A percentile compares a stretch with the other conserved stretches of the same genome.
Conservation (phyloP, 1,284 basidiomycete genomes). For the Sporisorium scitamineum region DNA sequence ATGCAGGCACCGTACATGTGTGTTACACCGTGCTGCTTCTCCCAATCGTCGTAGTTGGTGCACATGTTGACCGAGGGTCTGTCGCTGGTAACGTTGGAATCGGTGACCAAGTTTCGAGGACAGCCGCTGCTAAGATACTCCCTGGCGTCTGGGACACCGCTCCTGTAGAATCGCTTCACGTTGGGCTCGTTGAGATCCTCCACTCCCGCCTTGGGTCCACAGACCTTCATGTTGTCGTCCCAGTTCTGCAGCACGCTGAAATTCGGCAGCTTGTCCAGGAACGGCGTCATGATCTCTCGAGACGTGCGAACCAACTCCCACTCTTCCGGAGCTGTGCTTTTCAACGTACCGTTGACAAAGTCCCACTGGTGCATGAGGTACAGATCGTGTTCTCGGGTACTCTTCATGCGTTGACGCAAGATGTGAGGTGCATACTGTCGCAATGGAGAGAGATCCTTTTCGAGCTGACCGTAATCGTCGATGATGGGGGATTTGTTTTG, state of each 20-base stretch:
- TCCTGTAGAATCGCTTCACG: background rate
- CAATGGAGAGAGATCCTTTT: conserved; percentile 24
- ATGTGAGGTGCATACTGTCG: conserved; percentile 16
- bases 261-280: conserved; percentile 22
- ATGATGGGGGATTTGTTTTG: conserved; percentile 24
- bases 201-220: conserved; percentile 12
- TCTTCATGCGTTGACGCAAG: conserved; percentile 19
- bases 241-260: conserved; percentile 33
- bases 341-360: conserved; percentile 22
- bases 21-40: conserved; percentile 18
- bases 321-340: conserved; percentile 1
- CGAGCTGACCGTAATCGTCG: conserved; percentile 35
- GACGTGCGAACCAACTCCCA: background rate
- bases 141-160: conserved; percentile 3
- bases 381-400: conserved; percentile 4
- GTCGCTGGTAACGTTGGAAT: conserved; percentile 15
- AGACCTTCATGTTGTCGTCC: conserved; percentile 24
- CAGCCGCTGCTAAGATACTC: conserved; percentile 16
- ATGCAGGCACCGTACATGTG: conserved; percentile 15
- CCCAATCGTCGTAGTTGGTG: conserved; percentile 16
- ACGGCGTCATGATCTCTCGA: conserved; percentile 22
- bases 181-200: conserved; percentile 14
- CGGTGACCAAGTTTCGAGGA: conserved; percentile 10
- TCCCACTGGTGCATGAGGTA: conserved; percentile 19
- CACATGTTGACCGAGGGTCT: conserved; percentile 32